These are phyloP conservation scores for Nothophaeocryptopus gaeumannii DNA, from an alignment of 2,329 filamentous ascomycete species.

Conservation along the genomic window DNA sequence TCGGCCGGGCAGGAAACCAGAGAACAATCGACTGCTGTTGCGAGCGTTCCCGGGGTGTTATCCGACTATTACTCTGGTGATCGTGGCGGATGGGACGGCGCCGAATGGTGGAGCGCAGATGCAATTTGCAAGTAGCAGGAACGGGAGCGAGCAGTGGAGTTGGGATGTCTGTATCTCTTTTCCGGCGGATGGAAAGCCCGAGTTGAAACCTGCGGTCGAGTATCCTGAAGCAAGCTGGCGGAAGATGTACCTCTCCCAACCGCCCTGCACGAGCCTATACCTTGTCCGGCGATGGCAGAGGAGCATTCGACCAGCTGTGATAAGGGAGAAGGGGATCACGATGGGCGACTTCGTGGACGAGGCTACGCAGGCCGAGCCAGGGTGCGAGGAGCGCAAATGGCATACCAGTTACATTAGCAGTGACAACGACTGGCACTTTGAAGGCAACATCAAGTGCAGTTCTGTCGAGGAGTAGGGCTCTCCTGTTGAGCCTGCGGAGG, in stretches of 20 bases:
- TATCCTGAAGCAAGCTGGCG: slow-evolving; percentile 35
- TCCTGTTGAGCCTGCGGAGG: not conserved
- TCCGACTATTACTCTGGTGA: slow-evolving; percentile 35
- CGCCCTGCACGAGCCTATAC: slow-evolving; percentile 33
- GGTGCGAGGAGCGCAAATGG: slow-evolving; percentile 26
- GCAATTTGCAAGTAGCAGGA: slow-evolving; percentile 3
- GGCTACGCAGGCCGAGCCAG: slow-evolving; percentile 21
- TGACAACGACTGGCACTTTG: slow-evolving; percentile 38
- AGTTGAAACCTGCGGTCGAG: slow-evolving; percentile 20
- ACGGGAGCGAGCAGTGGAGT: slow-evolving; percentile 30
- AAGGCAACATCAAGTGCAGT: slow-evolving; percentile 33
- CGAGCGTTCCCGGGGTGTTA: slow-evolving; percentile 34
- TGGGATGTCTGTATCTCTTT: slow-evolving; percentile 36
- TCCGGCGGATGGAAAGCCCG: slow-evolving; percentile 25
- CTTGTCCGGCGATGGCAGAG: slow-evolving; percentile 32
- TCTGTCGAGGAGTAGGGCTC: slow-evolving; percentile 30
- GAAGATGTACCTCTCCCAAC: slow-evolving; percentile 36
- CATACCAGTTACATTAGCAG: slow-evolving; percentile 32
- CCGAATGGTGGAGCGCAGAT: slow-evolving; percentile 3
- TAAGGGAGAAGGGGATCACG: slow-evolving; percentile 29
- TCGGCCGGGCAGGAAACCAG: slow-evolving; percentile 30
- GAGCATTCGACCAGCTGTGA: slow-evolving; percentile 27
- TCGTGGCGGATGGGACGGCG: slow-evolving; percentile 24
- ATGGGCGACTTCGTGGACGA: slow-evolving; percentile 35
- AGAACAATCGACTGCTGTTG: slow-evolving; percentile 36